Base-by-base conservation (phyloP, 495 filamentous ascomycete species). In the Pseudoneurospora amorphoporcata region DNA sequence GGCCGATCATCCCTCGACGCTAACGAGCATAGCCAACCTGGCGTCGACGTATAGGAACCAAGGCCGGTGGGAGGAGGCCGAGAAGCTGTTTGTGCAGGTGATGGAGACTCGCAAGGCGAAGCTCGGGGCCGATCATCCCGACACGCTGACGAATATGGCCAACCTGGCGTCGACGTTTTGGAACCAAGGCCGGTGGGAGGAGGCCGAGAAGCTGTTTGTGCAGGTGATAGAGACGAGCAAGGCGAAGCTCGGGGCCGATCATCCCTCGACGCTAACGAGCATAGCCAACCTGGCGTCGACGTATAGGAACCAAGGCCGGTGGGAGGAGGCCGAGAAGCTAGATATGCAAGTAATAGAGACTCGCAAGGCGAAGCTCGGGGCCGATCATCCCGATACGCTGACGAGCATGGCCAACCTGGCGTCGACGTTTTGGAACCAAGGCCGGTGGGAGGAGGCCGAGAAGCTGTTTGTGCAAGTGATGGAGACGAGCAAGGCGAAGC, bases 11-110 rank as follows among this genome's bases (percentile, higher is more conserved):
- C 77, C 78, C 1, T 23, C 23, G 23, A 84, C 80, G 17, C 70
- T 85, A 47, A 77, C 53, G 2, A 77, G 68, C 29, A 83, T 84
- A 76, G 45, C 19, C 32, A 83, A 83, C 69, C 77, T 85, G 0
- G 80, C 23, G 23, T 23, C 23, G 23, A 23, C 23, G 23, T 23
- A 23, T 23, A 23, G 23, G 23, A 23, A 23, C 1, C 1, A 23
- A 23, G 23, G 23, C 23, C 23, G 23, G 23, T 23, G 1, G 23
- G 23, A 23, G 23, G 23, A 23, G 23, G 23, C 23, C 23, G 23
- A n/a, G n/a, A n/a, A n/a, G n/a, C n/a, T n/a, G n/a, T n/a, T n/a
- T n/a, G n/a, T n/a, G n/a, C n/a, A n/a, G n/a, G n/a, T n/a, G n/a
- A n/a, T n/a, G n/a, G n/a, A 23, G 23, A 19, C 69, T 3, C 70